Conservation (phyloP, 192 early-diverging fungal species). For the Glomus cerebriforme region DNA sequence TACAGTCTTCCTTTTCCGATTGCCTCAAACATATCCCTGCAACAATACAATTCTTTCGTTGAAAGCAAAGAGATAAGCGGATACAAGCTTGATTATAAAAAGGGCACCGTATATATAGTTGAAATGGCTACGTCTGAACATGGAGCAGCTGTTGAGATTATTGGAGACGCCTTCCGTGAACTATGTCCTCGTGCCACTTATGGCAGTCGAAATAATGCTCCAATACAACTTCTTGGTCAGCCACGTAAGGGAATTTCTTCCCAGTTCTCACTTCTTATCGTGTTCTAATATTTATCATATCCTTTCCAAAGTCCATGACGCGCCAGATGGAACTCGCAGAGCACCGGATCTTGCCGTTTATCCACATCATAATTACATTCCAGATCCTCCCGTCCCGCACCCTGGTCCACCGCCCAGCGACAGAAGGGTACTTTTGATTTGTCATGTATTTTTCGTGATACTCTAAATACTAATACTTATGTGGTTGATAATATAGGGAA, state of each 20-base stretch:
- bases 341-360: conserved; percentile 12
- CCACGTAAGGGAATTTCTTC: conserved; percentile 20
- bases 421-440: conserved; percentile 22
- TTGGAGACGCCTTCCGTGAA: background rate
- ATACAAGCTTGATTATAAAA: conserved; percentile 29
- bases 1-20: conserved; percentile 28
- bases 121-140: conserved; percentile 16
- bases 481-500: conserved; percentile 29
- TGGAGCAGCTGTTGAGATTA: conserved; percentile 1
- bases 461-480: background rate
- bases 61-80: conserved; percentile 16
- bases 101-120: conserved; percentile 19
- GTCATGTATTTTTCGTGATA: conserved; percentile 15
- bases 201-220: background rate
- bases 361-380: conserved; percentile 7
- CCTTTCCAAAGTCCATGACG: conserved; percentile 11
- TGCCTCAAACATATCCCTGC: conserved; percentile 22
- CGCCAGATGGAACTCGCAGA: conserved; percentile 9
- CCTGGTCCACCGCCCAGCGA: conserved; percentile 26
- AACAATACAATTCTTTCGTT: conserved; percentile 21
- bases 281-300: background rate
- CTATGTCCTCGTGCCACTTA: background rate
- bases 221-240: conserved; percentile 13
- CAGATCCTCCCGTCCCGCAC: conserved; percentile 2
- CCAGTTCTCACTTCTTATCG: background rate